Evolutionary conservation across 257 asterid species (phyloP).

Genomic region (Rehmannia glutinosa): DNA sequence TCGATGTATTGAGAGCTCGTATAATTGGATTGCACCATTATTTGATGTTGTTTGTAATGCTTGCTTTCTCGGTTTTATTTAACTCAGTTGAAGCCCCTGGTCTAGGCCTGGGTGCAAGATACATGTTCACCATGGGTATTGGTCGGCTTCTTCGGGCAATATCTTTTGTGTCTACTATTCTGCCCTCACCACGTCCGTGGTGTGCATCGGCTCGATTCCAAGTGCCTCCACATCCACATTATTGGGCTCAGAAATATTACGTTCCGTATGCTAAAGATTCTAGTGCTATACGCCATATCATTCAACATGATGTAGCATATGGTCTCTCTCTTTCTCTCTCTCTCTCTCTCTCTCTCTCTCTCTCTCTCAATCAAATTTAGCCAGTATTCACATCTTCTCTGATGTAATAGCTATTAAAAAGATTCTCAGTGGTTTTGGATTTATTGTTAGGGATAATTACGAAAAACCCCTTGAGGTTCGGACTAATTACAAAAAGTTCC

Average conservation of each 20-base stretch:
- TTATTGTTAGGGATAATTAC: too few relatives aligned
- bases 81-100: slow-evolving; percentile 94
- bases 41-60: slow-evolving; percentile 95
- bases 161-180: slow-evolving; percentile 82
- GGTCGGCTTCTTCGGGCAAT: slow-evolving; percentile 90
- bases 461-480: too few relatives aligned
- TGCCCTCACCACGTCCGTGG: slow-evolving; percentile 99
- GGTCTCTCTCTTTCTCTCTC: slow-evolving; percentile 35
- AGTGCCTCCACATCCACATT: slow-evolving; percentile 78
- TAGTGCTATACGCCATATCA: slow-evolving; percentile 59
- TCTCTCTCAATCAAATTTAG: not conserved
- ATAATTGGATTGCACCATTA: slow-evolving; percentile 91
- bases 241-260: slow-evolving; percentile 87
- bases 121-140: slow-evolving; percentile 95
- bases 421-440: too few relatives aligned
- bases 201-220: slow-evolving; percentile 82
- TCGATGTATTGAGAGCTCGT: slow-evolving; percentile 74
- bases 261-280: slow-evolving; percentile 79
- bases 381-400: too few relatives aligned
- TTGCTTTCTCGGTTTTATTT: slow-evolving; percentile 84
- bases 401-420: too few relatives aligned
- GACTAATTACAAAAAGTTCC: too few relatives aligned
- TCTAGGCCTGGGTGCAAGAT: slow-evolving; percentile 88
- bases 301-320: slow-evolving; percentile 67
- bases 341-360: not conserved